phyloP scores from a whole-genome alignment of 257 asterid genomes.

The Jacaranda copaia region DNA sequence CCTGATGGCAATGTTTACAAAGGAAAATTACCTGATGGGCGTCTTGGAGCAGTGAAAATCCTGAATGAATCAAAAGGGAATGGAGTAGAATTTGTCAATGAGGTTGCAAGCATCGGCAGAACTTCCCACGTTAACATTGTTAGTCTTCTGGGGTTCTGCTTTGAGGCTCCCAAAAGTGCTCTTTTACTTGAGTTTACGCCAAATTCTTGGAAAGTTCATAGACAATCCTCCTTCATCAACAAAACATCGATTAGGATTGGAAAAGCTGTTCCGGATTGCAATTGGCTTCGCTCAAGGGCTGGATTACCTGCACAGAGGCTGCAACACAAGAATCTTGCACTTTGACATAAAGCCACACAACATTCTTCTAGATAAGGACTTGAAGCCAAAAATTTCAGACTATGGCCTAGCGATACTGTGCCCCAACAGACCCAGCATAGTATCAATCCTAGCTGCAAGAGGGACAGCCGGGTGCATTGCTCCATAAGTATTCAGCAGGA shows the following conservation, averaged over 20 bases:
- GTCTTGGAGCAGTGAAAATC: slow-evolving; percentile 46
- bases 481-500: slow-evolving; percentile 41
- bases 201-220: background rate
- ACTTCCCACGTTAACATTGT: slow-evolving; percentile 33
- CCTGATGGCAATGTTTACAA: slow-evolving; percentile 31
- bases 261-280: slow-evolving; percentile 26
- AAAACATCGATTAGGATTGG: no score
- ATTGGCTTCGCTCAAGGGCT: slow-evolving; percentile 50
- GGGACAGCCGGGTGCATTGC: slow-evolving; percentile 57
- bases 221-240: no score
- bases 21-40: slow-evolving; percentile 39
- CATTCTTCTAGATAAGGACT: slow-evolving; percentile 43
- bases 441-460: slow-evolving; percentile 42
- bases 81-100: slow-evolving; percentile 49
- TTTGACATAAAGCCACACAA: slow-evolving; percentile 54
- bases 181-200: background rate
- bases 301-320: slow-evolving; percentile 48
- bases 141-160: background rate
- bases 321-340: slow-evolving; percentile 41
- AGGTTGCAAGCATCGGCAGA: slow-evolving; percentile 39
- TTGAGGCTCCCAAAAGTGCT: background rate
- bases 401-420: slow-evolving; percentile 47
- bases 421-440: slow-evolving; percentile 36
- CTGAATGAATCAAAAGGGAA: slow-evolving; percentile 31
- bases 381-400: slow-evolving; percentile 48